Evolutionary conservation across 257 asterid species (phyloP), one percentile per base, ranked within the genome.

Genomic region (Nicotiana undulata): DNA sequence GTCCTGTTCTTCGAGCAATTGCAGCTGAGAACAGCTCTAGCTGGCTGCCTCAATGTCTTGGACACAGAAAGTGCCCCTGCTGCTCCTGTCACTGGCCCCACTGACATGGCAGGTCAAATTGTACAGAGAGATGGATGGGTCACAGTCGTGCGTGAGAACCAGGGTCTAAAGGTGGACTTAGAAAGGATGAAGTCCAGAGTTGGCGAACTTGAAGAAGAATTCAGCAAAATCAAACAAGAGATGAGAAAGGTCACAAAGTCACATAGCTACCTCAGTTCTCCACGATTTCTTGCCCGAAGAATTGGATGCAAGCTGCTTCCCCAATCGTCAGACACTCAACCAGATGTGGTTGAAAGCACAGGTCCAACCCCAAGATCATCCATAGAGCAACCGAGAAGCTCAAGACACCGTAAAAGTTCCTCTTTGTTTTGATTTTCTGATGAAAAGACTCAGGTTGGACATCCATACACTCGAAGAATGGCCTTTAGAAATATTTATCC

Each of bases 1-100:
- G 98, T 96, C 84, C 85, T 96, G 79, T 96, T 94, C 88, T 91
- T 96, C 53, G 99, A 94, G 87, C 99, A 96, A 85, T 85, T 96
- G 92, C 99, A 94, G 75, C 65, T 96, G 85, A 86, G 93, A 86
- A 87, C 94, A 44, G 94, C 99, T 82, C 84, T 96, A 81, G 94
- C 98, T 18, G 90, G 98, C 81, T 90, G 90, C 88, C 90, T 96
- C 70, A 83, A 93, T 52, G 90, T 88, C 82, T 55, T 94, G 59
- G 98, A 91, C 77, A 59, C 93, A 26, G 97, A 92, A 90, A 89
- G 82, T 63, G 97, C 92, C 85, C 92, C 92, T 78, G 84, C 86
- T 5, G 88, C 86, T 77, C 83, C 90, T 4, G 26, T 61, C 37
- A 61, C 87, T 2, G 79, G 75, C 76, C 84, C 92, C 15, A 85